Evolutionary conservation across 2,329 filamentous ascomycete species (phyloP).

Genomic region (Alternaria panax): DNA sequence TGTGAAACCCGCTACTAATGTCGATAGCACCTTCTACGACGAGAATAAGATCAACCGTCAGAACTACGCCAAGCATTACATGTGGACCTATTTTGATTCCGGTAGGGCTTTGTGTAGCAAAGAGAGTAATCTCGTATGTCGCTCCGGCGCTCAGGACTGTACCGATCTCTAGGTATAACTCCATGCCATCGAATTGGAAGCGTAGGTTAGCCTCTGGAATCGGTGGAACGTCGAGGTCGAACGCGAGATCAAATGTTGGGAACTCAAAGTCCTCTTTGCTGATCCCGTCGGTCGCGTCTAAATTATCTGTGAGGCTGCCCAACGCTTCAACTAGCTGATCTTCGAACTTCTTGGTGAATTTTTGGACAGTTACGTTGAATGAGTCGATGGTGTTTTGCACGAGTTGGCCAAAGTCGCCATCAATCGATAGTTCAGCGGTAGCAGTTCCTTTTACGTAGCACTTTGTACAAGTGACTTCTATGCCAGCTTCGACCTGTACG

Average conservation of each 20-base stretch:
- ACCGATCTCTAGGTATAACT: constrained; percentile 61
- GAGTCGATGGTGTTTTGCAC: constrained; percentile 20
- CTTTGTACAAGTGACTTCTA: constrained; percentile 57
- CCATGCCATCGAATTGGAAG: constrained; percentile 60
- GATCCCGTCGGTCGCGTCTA: constrained; percentile 24
- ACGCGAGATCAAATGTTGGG: constrained; percentile 26
- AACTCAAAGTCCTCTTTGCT: constrained; percentile 28
- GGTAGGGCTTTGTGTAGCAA: constrained; percentile 54
- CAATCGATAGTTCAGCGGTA: constrained; percentile 54
- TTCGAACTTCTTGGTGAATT: constrained; percentile 22
- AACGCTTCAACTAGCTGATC: constrained; percentile 21
- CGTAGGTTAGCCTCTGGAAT: constrained; percentile 55
- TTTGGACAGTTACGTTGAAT: constrained; percentile 24
- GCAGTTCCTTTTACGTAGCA: constrained; percentile 62
- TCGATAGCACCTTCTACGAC: constrained; percentile 57
- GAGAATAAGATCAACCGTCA: constrained; percentile 62
- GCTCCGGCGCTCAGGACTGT: constrained; percentile 53
- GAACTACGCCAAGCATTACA: constrained; percentile 57
- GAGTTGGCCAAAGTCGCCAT: constrained; percentile 47
- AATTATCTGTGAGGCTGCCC: constrained; percentile 16
- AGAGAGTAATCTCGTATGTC: constrained; percentile 60
- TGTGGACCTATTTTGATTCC: constrained; percentile 53
- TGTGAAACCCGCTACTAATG: constrained; percentile 63
- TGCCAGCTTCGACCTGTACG: constrained; percentile 23
- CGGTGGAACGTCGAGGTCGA: constrained; percentile 52